Base-by-base conservation (phyloP, 2,329 filamentous ascomycete species). In the Seiridium unicorne region DNA sequence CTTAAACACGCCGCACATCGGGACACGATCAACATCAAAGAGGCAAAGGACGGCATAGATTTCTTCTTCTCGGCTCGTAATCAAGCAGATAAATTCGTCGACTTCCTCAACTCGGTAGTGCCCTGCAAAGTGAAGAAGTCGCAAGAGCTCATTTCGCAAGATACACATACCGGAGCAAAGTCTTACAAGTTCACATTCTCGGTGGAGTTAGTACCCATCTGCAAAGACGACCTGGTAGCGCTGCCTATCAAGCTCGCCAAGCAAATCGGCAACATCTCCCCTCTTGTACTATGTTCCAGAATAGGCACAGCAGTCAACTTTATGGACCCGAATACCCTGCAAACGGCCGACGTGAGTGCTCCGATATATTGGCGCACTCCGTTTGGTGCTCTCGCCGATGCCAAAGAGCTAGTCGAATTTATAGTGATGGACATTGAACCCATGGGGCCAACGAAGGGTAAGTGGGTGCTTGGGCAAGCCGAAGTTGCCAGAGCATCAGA, bases 21-120 rank as follows among this genome's bases (percentile, higher is more conserved):
- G 65, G 93, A 99, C 67, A 95, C 94, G 1, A 93, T 97, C 77
- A 99, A 98, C 75, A 99, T 99, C 78, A 97, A 96, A 74, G 95
- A 99, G 77, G 91, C 92, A 35, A 93, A 93, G 76, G 93, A 97
- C 68, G 95, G 95, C 1, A 88, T 99, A 61, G 95, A 99, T 74
- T 99, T 99, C 75, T 99, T 89, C 82, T 99, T 95, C 72, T 85
- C 92, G 0, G 88, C 90, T 61, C 84, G 92, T 69, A 99, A 97
- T 71, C 91, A 96, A 68, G 94, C 93, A 6, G 92, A 96, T 71
- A 93, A 91, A 70, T 94, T 97, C 73, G 86, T 96, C 62, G 93
- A 98, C 75, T 96, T 97, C 74, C 80, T 97, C 63, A 87, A 87
- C 67, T 94, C 92, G 0, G 89, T 96, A 11, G 85, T 88, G 1